Base-by-base conservation (phyloP, 441 rosid species). In the Adansonia gregorii region DNA sequence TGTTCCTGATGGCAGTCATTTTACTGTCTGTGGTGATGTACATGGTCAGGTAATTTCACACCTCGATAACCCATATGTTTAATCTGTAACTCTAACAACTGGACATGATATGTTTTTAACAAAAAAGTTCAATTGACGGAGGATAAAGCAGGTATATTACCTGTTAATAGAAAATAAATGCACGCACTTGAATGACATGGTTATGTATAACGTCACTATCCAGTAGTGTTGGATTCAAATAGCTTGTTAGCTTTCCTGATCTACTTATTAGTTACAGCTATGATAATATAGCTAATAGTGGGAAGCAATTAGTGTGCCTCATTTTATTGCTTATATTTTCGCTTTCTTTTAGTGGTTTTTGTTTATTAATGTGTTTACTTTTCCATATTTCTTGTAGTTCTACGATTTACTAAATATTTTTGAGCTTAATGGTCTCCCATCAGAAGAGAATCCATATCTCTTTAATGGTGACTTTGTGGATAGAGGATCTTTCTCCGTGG, bases 401-500 rank as follows among this genome's bases (percentile, higher is more conserved):
- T 96, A 94, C 74, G 99, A 94, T 84, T 91, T 96, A 41, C 65
- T 96, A 77, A 96, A 96, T 75, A 96, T 96, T 65, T 96, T 94
- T 75, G 96, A 94, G 88, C 97, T 96, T 51, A 96, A 93, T 81
- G 98, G 99, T 75, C 93, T 96, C 74, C 99, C 99, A 27, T 94
- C 98, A 2, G 98, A 93, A 84, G 98, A 92, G 86, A 96, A 96
- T 76, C 98, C 98, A 4, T 96, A 92, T 82, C 91, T 96, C 35
- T 96, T 96, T 75, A 96, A 96, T 83, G 99, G 98, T 0, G 99
- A 96, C 84, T 94, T 96, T 81, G 99, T 96, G 81, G 99, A 96
- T 82, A 91, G 98, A 81, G 99, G 99, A 78, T 94, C 98, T 27
- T 96, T 94, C 82, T 96, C 98, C 24, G 55, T 94, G 74, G 99